These are phyloP conservation scores for Typha latifolia DNA, from an alignment of 176 grass and related monocot genomes.

Conservation along the genomic window DNA sequence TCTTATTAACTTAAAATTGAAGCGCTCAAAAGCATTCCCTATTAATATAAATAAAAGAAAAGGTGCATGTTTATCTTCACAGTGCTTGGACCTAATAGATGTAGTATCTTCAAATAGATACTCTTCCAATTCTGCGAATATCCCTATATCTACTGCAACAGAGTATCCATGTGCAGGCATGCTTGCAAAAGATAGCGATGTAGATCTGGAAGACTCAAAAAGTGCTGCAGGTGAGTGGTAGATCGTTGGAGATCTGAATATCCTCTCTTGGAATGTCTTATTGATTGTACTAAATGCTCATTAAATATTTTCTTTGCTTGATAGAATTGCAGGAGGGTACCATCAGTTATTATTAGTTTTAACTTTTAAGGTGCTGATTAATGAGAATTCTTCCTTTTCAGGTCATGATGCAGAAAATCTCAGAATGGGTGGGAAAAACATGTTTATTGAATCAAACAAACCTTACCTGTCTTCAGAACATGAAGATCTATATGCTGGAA, in stretches of 20 bases:
- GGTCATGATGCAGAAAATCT: background rate
- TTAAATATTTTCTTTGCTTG: background rate
- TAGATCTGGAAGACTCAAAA: constrained; percentile 16
- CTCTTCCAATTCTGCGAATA: background rate
- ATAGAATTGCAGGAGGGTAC: background rate
- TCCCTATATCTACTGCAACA: constrained; percentile 1
- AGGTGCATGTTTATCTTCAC: constrained; percentile 6
- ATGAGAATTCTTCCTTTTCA: background rate
- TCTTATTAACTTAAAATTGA: constrained; percentile 45
- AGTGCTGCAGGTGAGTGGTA: constrained; percentile 25
- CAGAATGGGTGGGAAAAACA: background rate
- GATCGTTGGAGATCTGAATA: background rate
- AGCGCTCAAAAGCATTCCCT: constrained; percentile 18
- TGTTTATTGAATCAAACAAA: constrained; percentile 7
- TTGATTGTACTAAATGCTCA: constrained; percentile 8
- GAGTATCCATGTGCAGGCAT: background rate
- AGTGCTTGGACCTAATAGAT: constrained; percentile 2
- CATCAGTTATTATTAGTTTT: too few species aligned
- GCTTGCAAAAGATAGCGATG: background rate
- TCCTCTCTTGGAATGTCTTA: too few species aligned
- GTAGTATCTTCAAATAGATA: constrained; percentile 10
- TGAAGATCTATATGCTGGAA: background rate
- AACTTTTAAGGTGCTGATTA: background rate
- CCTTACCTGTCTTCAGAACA: constrained; percentile 21
- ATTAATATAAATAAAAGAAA: constrained; percentile 23